Conservation (phyloP, 2,329 filamentous ascomycete genomes). For the Mariannaea elegans region DNA sequence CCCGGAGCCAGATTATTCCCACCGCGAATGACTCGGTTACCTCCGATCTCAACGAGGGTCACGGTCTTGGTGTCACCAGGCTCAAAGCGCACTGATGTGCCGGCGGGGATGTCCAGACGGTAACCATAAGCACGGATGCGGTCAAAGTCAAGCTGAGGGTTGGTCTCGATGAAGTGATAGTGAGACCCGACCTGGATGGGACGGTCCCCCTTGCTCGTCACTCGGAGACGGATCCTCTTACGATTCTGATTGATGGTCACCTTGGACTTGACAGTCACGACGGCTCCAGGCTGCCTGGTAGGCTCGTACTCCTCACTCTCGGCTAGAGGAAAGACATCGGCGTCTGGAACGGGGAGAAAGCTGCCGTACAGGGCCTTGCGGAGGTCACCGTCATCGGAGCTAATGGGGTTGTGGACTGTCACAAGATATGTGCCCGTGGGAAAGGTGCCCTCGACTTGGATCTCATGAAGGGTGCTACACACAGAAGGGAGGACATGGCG, state of each 20-base stretch:
- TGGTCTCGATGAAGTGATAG: conserved; percentile 97
- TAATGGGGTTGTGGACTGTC: conserved; percentile 90
- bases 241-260: conserved; percentile 79
- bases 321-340: conserved; percentile 72
- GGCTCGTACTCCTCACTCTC: conserved; percentile 72
- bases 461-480: conserved; percentile 77
- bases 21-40: conserved; percentile 80
- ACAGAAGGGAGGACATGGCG: conserved; percentile 91
- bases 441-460: conserved; percentile 96
- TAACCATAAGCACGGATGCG: conserved; percentile 83
- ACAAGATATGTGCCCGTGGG: conserved; percentile 91
- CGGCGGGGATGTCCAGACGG: conserved; percentile 87
- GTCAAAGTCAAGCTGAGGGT: conserved; percentile 89
- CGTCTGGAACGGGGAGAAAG: conserved; percentile 82
- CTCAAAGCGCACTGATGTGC: conserved; percentile 93
- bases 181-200: conserved; percentile 94
- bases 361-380: conserved; percentile 89
- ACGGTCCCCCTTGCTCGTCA: conserved; percentile 87
- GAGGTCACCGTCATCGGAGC: conserved; percentile 85
- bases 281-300: conserved; percentile 78
- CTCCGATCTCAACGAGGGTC: conserved; percentile 87
- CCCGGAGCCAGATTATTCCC: conserved; percentile 85
- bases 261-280: conserved; percentile 74
- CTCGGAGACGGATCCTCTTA: conserved; percentile 75
- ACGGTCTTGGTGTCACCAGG: conserved; percentile 93